These are phyloP conservation scores for Microcos paniculata DNA, from an alignment of 345 rosid species.

Conservation along the genomic window DNA sequence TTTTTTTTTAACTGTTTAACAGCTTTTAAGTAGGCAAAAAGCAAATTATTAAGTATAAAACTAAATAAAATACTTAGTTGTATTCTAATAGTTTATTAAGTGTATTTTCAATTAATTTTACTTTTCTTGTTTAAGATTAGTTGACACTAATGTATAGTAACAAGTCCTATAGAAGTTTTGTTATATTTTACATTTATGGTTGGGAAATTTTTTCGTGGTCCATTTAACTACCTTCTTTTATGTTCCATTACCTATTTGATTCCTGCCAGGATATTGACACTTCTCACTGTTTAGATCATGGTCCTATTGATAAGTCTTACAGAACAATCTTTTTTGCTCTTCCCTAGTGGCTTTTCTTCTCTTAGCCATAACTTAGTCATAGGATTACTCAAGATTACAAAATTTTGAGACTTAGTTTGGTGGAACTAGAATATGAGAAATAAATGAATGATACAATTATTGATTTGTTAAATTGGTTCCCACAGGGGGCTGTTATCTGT, in stretches of 20 bases:
- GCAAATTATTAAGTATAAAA: background rate
- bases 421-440: background rate
- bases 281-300: background rate
- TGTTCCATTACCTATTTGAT: constrained; percentile 21
- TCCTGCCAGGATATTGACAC: constrained; percentile 4
- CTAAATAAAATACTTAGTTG: background rate
- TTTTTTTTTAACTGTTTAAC: too few relatives aligned
- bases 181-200: background rate
- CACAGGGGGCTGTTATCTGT: background rate
- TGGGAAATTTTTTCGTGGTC: constrained; percentile 1
- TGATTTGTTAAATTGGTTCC: background rate
- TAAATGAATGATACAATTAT: background rate
- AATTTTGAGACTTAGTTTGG: background rate
- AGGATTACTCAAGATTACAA: background rate
- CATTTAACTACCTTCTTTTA: constrained; percentile 4
- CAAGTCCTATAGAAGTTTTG: background rate
- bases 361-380: background rate
- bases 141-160: background rate
- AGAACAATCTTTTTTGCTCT: background rate
- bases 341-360: background rate
- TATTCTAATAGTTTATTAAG: background rate
- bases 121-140: background rate
- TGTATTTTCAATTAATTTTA: background rate
- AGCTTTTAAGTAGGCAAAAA: background rate
- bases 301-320: background rate